Percentiles rank a stretch among this genome's conserved stretches.
Evolutionary conservation across 306 rosid species (phyloP).

Genomic region (Canavalia ensiformis): DNA sequence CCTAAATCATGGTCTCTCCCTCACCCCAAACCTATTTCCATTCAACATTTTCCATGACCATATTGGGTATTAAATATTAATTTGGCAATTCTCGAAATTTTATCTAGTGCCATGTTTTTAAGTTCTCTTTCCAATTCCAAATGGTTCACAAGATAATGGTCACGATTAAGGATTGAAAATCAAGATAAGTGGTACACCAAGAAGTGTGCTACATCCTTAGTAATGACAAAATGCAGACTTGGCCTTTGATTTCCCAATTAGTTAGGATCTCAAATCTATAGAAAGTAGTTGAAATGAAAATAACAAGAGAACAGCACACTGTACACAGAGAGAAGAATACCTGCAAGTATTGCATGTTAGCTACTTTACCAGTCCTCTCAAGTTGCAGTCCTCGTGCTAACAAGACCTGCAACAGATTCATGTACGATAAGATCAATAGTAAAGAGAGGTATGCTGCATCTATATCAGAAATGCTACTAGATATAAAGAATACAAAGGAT

Average conservation of each 20-base stretch:
- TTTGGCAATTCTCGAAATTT: constrained; percentile 4
- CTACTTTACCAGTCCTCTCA: constrained; percentile 79
- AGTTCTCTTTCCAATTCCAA: constrained; percentile 23
- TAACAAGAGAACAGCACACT: not conserved
- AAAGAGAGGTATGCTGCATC: not conserved
- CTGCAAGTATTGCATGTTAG: constrained; percentile 69
- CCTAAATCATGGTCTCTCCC: not conserved
- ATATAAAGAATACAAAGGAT: not conserved
- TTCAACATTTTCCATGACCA: not conserved
- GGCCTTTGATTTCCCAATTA: not conserved
- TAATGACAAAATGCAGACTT: constrained; percentile 27
- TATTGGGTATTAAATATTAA: not conserved
- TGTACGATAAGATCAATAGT: not conserved
- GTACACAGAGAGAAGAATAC: constrained; percentile 47
- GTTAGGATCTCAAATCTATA: not conserved
- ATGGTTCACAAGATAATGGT: not conserved
- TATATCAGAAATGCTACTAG: not conserved
- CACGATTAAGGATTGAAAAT: not conserved
- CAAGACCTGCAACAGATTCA: constrained; percentile 62
- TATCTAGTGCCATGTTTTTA: not conserved
- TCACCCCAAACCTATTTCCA: not conserved
- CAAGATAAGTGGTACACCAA: not conserved
- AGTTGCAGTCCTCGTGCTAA: constrained; percentile 88
- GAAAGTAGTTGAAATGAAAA: constrained; percentile 15
- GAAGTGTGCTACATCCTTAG: not conserved